phyloP scores from a whole-genome alignment of 768 basidiomycete genomes.

The Tubosaeta sp. region DNA sequence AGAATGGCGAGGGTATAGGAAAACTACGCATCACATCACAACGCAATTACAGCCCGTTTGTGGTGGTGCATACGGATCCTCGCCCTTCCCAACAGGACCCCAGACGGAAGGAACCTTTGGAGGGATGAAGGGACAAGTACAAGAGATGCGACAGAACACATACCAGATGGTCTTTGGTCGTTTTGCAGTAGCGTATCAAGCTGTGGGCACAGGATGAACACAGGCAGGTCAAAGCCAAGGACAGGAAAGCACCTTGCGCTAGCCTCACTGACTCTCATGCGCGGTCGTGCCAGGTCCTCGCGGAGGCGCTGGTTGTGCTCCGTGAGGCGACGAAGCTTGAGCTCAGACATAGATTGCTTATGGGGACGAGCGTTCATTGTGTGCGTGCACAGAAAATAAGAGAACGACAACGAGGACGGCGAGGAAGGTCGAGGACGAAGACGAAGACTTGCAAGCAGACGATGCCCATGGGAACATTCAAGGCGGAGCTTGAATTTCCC shows the following conservation, averaged over 20 bases:
- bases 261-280: slow-evolving; percentile 89
- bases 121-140: neutral
- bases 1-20: slow-evolving; percentile 30
- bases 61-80: slow-evolving; percentile 91
- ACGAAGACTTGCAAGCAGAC: neutral
- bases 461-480: slow-evolving; percentile 5
- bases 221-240: neutral
- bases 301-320: slow-evolving; percentile 91
- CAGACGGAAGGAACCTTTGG: slow-evolving; percentile 85
- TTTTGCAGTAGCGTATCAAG: slow-evolving; percentile 91
- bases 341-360: slow-evolving; percentile 97
- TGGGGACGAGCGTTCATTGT: slow-evolving; percentile 72
- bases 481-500: slow-evolving; percentile 20
- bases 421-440: slow-evolving; percentile 12
- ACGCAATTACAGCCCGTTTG: slow-evolving; percentile 67
- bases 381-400: slow-evolving; percentile 7
- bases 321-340: slow-evolving; percentile 88
- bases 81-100: slow-evolving; percentile 84
- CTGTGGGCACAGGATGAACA: slow-evolving; percentile 37
- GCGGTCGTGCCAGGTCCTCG: slow-evolving; percentile 86
- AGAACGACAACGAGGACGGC: neutral
- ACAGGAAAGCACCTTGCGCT: slow-evolving; percentile 57
- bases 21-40: slow-evolving; percentile 54
- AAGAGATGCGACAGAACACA: slow-evolving; percentile 25
- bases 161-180: slow-evolving; percentile 86